Evolutionary conservation across 192 early-diverging fungal species (phyloP), one percentile per base, ranked within the genome.

Genomic region (Paraglomus occultum): DNA sequence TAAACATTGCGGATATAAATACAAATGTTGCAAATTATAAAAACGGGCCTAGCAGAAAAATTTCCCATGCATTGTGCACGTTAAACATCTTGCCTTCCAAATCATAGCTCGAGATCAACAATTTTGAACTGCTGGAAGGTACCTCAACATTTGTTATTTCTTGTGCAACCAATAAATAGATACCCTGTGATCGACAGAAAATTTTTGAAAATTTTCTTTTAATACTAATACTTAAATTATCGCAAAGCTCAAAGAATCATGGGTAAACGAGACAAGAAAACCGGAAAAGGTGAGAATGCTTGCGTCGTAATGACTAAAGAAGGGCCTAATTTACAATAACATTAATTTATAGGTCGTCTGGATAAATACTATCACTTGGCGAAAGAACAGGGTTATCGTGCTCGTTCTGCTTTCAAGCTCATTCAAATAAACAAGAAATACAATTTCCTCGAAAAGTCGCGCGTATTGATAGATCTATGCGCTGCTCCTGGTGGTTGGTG

Each of bases 331-430:
- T 44, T 45, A 51, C 49, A 9, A 6, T 0, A 22, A 10, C 20
- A 51, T 17, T 61, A 8, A 60, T 11, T 22, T 31, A 50, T 38
- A 87, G 95, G 95, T 45, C 92, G 97, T 81, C 88, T 99, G 83
- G 97, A 99, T 85, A 97, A 98, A 87, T 98, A 95, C 88, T 99
- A 97, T 84, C 92, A 99, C 77, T 89, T 99, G 86, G 97, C 97
- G 79, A 99, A 99, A 84, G 97, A 99, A 74, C 95, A 97, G 77
- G 97, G 97, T 61, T 99, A 95, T 85, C 89, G 95, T 73, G 94
- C 97, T 65, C 94, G 97, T 83, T 95, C 97, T 55, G 97, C 97
- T 68, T 99, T 95, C 88, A 99, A 99, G 86, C 87, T 99, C 50
- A 94, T 99, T 71, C 97, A 99, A 80, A 86, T 99, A 53, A 99